Percentiles rank a stretch among this genome's conserved stretches.
phyloP scores from a whole-genome alignment of 2,329 filamentous ascomycete species.

The Penicillium sp. region DNA sequence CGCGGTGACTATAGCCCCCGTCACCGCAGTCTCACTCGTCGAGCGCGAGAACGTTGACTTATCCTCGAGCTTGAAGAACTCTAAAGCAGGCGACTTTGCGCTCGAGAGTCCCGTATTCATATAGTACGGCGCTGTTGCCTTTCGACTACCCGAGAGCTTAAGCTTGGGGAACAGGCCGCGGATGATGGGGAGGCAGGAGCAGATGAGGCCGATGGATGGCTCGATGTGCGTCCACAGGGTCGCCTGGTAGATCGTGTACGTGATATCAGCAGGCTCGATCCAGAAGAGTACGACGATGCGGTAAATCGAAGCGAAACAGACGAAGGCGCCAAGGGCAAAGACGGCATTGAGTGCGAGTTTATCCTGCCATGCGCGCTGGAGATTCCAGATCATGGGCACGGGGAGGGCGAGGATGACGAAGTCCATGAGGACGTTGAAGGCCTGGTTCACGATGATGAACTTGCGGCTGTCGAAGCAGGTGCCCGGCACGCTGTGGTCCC shows the following conservation, averaged over 20 bases:
- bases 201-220: conserved; percentile 40
- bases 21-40: conserved; percentile 15
- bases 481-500: conserved; percentile 34
- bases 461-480: conserved; percentile 33
- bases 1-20: conserved; percentile 21
- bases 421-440: conserved; percentile 40
- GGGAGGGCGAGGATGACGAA: conserved; percentile 38
- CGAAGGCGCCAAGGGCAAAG: conserved; percentile 38
- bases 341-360: conserved; percentile 41
- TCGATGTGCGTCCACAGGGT: conserved; percentile 44
- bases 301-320: conserved; percentile 44
- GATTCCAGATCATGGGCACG: conserved; percentile 41
- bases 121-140: conserved; percentile 30
- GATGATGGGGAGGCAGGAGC: conserved; percentile 41
- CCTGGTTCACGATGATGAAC: conserved; percentile 41
- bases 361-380: conserved; percentile 41
- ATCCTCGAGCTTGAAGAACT: conserved; percentile 37
- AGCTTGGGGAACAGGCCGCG: conserved; percentile 39
- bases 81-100: conserved; percentile 31
- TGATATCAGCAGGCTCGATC: conserved; percentile 34
- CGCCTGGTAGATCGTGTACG: conserved; percentile 41
- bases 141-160: conserved; percentile 29
- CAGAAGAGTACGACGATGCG: conserved; percentile 42
- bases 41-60: conserved; percentile 22
- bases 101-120: conserved; percentile 34